Evolutionary conservation across 768 basidiomycete species (phyloP).

Genomic region (Amanita fuliginea): DNA sequence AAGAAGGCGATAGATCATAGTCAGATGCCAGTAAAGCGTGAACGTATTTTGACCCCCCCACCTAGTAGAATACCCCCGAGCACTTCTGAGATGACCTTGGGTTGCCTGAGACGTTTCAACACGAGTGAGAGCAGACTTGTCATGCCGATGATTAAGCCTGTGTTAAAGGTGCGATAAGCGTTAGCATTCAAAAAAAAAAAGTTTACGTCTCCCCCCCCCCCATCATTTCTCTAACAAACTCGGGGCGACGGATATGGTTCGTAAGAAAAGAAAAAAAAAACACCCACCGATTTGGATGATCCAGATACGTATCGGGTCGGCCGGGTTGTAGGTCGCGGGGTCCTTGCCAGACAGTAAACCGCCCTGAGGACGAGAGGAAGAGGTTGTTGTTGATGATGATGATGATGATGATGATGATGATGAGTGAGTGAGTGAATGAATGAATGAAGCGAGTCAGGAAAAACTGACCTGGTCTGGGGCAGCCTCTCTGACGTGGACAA

Average conservation of each 20-base stretch:
- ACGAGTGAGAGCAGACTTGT: conserved; percentile 66
- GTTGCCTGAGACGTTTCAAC: conserved; percentile 71
- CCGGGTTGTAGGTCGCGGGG: conserved; percentile 50
- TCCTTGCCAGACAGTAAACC: conserved; percentile 69
- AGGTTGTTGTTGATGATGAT: too few species aligned
- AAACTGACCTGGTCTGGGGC: conserved; percentile 5
- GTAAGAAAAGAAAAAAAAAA: background rate
- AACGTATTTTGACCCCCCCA: too few species aligned
- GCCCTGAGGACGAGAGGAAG: conserved; percentile 30
- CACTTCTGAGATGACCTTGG: conserved; percentile 76
- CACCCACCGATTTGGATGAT: conserved; percentile 66
- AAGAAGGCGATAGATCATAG: too few species aligned
- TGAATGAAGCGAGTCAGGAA: too few species aligned
- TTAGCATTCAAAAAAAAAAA: background rate
- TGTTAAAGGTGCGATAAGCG: too few species aligned
- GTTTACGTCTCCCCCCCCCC: too few species aligned
- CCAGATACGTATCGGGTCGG: conserved; percentile 69
- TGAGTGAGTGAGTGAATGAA: too few species aligned
- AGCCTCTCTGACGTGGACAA: background rate
- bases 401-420: too few species aligned
- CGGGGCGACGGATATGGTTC: background rate
- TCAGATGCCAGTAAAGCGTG: too few species aligned
- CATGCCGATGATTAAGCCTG: conserved; percentile 75
- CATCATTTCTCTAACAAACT: background rate
- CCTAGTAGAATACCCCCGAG: conserved; percentile 87